Base-by-base conservation (phyloP, 1,139 yeast genomes). In the Hansenula sp. region DNA sequence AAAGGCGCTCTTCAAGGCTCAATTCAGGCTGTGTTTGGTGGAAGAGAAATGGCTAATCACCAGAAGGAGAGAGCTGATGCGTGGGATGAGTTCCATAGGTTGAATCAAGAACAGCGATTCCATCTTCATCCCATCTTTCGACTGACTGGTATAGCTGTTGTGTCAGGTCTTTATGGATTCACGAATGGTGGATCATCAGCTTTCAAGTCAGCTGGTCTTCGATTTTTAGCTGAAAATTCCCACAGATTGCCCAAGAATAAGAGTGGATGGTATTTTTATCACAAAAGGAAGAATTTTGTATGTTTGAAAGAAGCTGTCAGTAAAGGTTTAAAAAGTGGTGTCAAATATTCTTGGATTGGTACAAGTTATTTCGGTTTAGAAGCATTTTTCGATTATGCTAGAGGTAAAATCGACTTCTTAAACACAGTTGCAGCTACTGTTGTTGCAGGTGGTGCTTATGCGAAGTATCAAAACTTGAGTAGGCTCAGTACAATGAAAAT, bases 261-360 rank as follows among this genome's bases (percentile, higher is more conserved):
- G 41, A 92, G 89, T 27, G 94, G 92, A 0, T 87, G 96, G 96
- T 88, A 84, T 58, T 84, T 83, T 57, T 87, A 88, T 62, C 95
- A 87, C 61, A 87, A 85, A 61, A 74, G 88, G 50, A 87, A 86
- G 65, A 84, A 85, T 60, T 85, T 85, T 59, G 84, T 82, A 33
- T 79, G 87, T 65, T 62, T 84, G 32, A 68, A 75, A 41, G 66
- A 65, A 21, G 87, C 85, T 0, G 60, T 75, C 47, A 64, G 62
- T 14, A 47, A 55, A 13, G 85, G 81, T 0, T 45, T 71, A 21
- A 60, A 56, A 40, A 69, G 67, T 21, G 73, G 75, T 0, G 39
- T 62, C 16, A 78, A 75, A 49, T 69, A 70, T 43, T 68, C 79
- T 2, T 43, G 60, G 0, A 71, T 75, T 5, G 75, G 79, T 1